Evolutionary conservation across 2,329 filamentous ascomycete genomes (phyloP), one percentile per base, ranked within the genome.

Genomic region (Sporothrix phasma): DNA sequence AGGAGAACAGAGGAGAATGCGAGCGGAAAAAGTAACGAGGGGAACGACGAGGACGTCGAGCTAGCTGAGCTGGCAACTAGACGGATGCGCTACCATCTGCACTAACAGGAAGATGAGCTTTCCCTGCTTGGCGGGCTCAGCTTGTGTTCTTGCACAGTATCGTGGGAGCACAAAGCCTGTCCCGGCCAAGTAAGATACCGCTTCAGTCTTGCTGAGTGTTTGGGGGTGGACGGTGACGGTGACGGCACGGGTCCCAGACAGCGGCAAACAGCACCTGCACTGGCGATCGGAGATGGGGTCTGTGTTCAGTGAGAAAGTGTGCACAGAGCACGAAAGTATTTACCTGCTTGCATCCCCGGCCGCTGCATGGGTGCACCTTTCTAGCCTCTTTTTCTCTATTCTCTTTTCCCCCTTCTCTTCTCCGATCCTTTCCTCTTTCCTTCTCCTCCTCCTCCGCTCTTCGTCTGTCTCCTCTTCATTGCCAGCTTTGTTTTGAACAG

Each of bases 71-170:
- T 39, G 34, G 60, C 60, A 37, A 29, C 34, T n/a, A 34, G 54
- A 45, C 62, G 29, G 62, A 5, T 19, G 24, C 62, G 62, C 62
- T 60, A 64, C 47, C 31, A 46, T 41, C 46, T 24, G 56, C 43
- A 46, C 62, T 64, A 61, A 49, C 3, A 13, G 43, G 26, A 54
- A 37, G 49, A 31, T 24, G 26, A 51, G 47, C 47, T 31, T 13
- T 13, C 34, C 17, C 24, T 15, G 45, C 11, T 26, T 47, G 45
- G 22, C 45, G 45, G n/a, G 17, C 41, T 19, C 41, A 43, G 41
- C 41, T 43, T 43, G 39, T 17, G 39, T 43, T 7, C 39, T 43
- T 43, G 39, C 39, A 43, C 41, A 43, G 8, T 19, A 47, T 60
- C 56, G 41, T 60, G 24, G 41, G 34, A 34, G 10, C 6, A 60